These are phyloP conservation scores for Madurella mycetomatis DNA, from an alignment of 2,329 filamentous ascomycete species.

Conservation along the genomic window DNA sequence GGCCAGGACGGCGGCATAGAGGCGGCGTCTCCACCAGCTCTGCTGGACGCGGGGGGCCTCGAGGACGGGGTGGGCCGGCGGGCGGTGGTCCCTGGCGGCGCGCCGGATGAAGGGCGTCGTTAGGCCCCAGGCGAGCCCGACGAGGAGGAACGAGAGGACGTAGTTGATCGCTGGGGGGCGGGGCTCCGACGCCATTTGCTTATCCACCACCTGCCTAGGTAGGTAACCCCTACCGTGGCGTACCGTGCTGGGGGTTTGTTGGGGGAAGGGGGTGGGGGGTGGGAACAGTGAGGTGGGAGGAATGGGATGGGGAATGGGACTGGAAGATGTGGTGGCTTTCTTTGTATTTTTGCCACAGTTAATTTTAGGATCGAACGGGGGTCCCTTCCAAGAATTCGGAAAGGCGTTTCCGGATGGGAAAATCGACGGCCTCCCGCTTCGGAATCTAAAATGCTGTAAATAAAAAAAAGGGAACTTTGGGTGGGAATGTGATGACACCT, in stretches of 20 bases:
- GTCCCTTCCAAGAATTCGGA: too few relatives aligned
- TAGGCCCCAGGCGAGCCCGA: constrained; percentile 88
- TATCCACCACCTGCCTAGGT: too few relatives aligned
- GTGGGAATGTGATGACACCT: too few relatives aligned
- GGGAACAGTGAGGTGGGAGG: background rate
- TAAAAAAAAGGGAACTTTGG: too few relatives aligned
- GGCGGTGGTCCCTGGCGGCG: constrained; percentile 72
- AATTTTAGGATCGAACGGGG: too few relatives aligned
- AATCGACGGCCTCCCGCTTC: too few relatives aligned
- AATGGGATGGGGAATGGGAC: background rate
- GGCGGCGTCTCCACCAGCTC: constrained; percentile 58
- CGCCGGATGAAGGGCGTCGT: constrained; percentile 89
- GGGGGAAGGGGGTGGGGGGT: background rate
- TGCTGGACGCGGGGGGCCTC: constrained; percentile 45
- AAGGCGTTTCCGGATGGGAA: too few relatives aligned
- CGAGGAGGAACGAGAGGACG: constrained; percentile 81
- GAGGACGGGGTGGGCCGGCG: constrained; percentile 54
- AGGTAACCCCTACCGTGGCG: too few relatives aligned
- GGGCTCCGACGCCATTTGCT: constrained; percentile 1
- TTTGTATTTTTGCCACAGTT: too few relatives aligned
- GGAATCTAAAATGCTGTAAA: too few relatives aligned
- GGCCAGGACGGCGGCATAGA: constrained; percentile 65
- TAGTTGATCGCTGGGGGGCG: constrained; percentile 67
- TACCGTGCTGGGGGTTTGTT: too few relatives aligned
- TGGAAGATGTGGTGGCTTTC: too few relatives aligned